A percentile compares a stretch with the other conserved stretches of the same genome.
Conservation (phyloP, 352 stramenopile species). For the Globisporangium carolinianum region DNA sequence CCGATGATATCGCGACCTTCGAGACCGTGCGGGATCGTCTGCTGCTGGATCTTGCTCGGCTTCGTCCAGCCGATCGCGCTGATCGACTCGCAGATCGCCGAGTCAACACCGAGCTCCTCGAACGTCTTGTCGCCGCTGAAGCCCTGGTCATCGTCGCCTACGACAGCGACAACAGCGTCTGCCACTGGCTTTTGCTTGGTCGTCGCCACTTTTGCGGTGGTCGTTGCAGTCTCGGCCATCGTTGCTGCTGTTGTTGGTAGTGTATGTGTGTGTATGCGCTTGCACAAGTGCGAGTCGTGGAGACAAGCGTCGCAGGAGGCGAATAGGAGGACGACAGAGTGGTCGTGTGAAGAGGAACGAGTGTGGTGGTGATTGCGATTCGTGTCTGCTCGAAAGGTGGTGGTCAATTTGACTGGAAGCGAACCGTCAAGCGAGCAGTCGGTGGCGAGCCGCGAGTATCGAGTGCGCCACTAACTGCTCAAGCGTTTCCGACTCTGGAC, state of each 20-base stretch:
- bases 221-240: not conserved
- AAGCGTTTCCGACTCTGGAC: not conserved
- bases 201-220: not conserved
- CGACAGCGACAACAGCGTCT: not conserved
- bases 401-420: slow-evolving; percentile 15
- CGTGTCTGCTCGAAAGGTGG: not conserved
- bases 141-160: slow-evolving; percentile 25
- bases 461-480: not conserved
- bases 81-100: slow-evolving; percentile 90
- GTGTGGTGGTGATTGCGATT: not conserved
- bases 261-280: not conserved
- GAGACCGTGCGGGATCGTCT: slow-evolving; percentile 91
- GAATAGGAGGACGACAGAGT: not conserved
- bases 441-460: not conserved
- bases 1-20: slow-evolving; percentile 96
- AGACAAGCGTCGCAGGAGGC: too few species aligned
- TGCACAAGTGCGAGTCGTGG: too few species aligned
- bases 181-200: not conserved
- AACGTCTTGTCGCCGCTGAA: slow-evolving; percentile 83
- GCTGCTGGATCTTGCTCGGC: slow-evolving; percentile 94
- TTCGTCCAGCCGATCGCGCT: slow-evolving; percentile 88
- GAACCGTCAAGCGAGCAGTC: not conserved
- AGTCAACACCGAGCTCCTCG: slow-evolving; percentile 85
- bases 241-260: not conserved
- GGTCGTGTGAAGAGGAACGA: not conserved